phyloP scores from a whole-genome alignment of 2,329 filamentous ascomycete species.

The Tolypocladium sp. region DNA sequence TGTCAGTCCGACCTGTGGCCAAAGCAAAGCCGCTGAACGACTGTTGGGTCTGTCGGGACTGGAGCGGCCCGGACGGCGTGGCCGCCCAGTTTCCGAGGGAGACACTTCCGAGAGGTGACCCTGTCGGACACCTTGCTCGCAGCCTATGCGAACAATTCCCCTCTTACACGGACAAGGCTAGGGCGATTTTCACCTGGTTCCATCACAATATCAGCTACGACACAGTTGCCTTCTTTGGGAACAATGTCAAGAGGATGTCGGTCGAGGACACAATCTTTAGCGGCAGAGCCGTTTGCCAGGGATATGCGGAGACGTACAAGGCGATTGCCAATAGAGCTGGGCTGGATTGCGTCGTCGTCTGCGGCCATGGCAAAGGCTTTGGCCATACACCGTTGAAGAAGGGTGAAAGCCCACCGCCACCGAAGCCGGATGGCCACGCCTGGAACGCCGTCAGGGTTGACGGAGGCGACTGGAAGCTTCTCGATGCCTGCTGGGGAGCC shows the following conservation, averaged over 20 bases:
- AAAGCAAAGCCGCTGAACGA: conserved; percentile 17
- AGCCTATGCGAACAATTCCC: conserved; percentile 71
- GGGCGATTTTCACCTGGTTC: conserved; percentile 89
- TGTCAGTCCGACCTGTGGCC: conserved; percentile 20
- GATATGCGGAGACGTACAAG: conserved; percentile 77
- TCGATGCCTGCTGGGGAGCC: conserved; percentile 91
- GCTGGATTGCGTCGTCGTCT: conserved; percentile 64
- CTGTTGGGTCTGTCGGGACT: conserved; percentile 85
- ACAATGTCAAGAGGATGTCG: conserved; percentile 55
- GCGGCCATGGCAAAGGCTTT: conserved; percentile 80
- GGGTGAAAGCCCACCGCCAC: conserved; percentile 57
- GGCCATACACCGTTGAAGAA: conserved; percentile 56
- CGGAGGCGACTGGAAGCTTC: conserved; percentile 77
- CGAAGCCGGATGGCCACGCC: conserved; percentile 60
- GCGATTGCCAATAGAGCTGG: conserved; percentile 72
- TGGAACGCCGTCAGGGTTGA: conserved; percentile 94
- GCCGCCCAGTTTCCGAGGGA: conserved; percentile 68
- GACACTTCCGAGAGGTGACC: conserved; percentile 55
- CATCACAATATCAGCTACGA: conserved; percentile 92
- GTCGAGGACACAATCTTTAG: conserved; percentile 65
- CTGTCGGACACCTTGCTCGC: conserved; percentile 65
- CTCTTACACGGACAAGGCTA: conserved; percentile 81
- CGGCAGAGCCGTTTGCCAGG: conserved; percentile 83
- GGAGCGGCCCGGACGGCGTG: conserved; percentile 69
- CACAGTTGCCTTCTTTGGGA: conserved; percentile 66